Base-by-base conservation (phyloP, 805 yeast genomes). In the Yarrowia sp. region DNA sequence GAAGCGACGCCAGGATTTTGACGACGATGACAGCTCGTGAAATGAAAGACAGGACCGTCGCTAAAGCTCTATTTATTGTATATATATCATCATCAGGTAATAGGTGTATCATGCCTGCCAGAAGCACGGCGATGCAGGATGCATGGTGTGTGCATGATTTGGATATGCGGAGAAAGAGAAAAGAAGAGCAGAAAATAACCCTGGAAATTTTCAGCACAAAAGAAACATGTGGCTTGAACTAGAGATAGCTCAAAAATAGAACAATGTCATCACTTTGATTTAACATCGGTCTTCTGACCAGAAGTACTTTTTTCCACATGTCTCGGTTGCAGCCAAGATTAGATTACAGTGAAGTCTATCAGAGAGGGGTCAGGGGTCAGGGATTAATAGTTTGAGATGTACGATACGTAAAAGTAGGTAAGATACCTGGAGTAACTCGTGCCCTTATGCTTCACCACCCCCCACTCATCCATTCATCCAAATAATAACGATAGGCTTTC, bases 1-100 rank as follows among this genome's bases (percentile, higher is more conserved):
- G 64, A 61, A 61, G 38, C 64, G 63, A 32, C 46, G 46, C 6
- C 46, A 24, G 17, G 61, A 54, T 17, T 36, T 5, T 26, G 61
- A 54, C 44, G 61, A 54, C 12, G 61, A 54, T 17, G 61, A 54
- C 17, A 24, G 35, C 16, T 36, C 61, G 14, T 54, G 38, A 38
- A 36, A n/a, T 3, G 54, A 32, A 5, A 11, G 51, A 17, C 26
- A 17, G 10, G 6, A 4, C 16, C 6, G 24, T 19, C 24, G 30
- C 26, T 2, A 6, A 12, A 17, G 54, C 54, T 24, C 46, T 54
- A 54, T 54, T 54, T 54, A 54, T 54, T 54, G 61, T 54, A 38
- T 54, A 54, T 54, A 54, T 33, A 4, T 14, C 40, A n/a, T 33
- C 58, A 51, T 35, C n/a, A 46, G 52, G 52, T 46, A 33, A 51